These are phyloP conservation scores for Xylariaceae sp. DNA, from an alignment of 2,329 filamentous ascomycete genomes.

Conservation along the genomic window DNA sequence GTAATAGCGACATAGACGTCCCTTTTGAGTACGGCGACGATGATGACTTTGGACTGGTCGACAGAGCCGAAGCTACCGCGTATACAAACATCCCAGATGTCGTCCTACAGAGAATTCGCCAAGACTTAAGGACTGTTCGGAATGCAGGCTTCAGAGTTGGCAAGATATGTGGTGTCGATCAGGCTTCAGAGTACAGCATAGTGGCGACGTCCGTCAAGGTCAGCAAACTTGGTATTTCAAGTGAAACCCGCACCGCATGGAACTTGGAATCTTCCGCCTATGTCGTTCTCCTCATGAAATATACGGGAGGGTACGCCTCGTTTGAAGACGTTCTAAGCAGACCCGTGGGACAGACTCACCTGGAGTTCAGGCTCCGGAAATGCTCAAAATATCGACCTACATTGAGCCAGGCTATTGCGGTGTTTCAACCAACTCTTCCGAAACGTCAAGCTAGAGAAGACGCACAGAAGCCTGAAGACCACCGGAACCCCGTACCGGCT, in stretches of 20 bases:
- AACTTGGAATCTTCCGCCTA: conserved; percentile 71
- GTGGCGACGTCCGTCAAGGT: conserved; percentile 74
- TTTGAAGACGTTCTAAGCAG: conserved; percentile 60
- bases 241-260: conserved; percentile 81
- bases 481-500: background rate
- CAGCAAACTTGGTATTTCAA: conserved; percentile 73
- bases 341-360: conserved; percentile 44
- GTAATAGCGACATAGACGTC: conserved; percentile 29
- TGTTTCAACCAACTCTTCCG: conserved; percentile 48
- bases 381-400: conserved; percentile 77
- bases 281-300: conserved; percentile 74
- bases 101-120: conserved; percentile 51
- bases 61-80: conserved; percentile 24
- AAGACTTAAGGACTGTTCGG: conserved; percentile 68
- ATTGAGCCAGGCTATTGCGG: conserved; percentile 56
- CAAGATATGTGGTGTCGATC: conserved; percentile 57
- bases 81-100: background rate
- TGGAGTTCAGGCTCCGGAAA: conserved; percentile 71
- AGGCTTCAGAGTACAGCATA: conserved; percentile 50
- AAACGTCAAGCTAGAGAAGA: background rate
- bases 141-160: conserved; percentile 74
- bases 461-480: conserved; percentile 16
- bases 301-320: conserved; percentile 65
- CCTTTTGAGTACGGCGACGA: conserved; percentile 40
- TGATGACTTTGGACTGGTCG: conserved; percentile 42